Conservation (phyloP, 192 early-diverging fungal species). For the Mortierella claussenii region DNA sequence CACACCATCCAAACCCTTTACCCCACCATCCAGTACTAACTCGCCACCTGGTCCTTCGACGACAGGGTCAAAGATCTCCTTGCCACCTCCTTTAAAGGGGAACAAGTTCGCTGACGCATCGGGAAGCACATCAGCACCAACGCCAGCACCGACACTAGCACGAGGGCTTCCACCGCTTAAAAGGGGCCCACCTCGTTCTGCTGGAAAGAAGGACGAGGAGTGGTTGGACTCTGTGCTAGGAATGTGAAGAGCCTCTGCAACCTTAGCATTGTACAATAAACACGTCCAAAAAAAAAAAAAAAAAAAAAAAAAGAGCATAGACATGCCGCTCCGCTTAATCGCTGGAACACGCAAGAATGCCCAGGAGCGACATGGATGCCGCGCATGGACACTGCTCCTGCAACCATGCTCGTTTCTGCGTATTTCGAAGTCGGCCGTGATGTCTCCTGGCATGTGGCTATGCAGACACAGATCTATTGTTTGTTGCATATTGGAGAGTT, state of each 20-base stretch:
- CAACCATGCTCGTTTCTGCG: too few relatives aligned
- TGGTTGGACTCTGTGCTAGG: constrained; percentile 51
- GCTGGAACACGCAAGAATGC: too few relatives aligned
- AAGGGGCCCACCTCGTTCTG: constrained; percentile 15
- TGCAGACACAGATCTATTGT: too few relatives aligned
- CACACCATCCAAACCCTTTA: not conserved
- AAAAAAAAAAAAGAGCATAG: constrained; percentile 2
- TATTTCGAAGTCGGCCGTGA: too few relatives aligned
- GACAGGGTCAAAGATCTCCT: not conserved
- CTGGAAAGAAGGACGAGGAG: constrained; percentile 35
- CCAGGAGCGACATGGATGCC: too few relatives aligned
- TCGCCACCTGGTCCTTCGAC: not conserved
- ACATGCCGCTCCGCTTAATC: too few relatives aligned
- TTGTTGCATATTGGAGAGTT: too few relatives aligned
- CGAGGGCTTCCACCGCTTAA: constrained; percentile 22
- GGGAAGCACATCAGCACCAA: not conserved
- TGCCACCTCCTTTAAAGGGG: constrained; percentile 16
- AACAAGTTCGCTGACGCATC: not conserved
- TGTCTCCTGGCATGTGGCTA: too few relatives aligned
- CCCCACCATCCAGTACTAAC: not conserved
- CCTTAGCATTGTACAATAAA: not conserved
- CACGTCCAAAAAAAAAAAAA: not conserved
- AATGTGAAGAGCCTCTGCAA: constrained; percentile 3
- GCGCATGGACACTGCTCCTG: too few relatives aligned
- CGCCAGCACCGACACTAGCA: not conserved